Evolutionary conservation across 2,329 filamentous ascomycete genomes (phyloP).

Genomic region (Hymenoscyphus scutula): DNA sequence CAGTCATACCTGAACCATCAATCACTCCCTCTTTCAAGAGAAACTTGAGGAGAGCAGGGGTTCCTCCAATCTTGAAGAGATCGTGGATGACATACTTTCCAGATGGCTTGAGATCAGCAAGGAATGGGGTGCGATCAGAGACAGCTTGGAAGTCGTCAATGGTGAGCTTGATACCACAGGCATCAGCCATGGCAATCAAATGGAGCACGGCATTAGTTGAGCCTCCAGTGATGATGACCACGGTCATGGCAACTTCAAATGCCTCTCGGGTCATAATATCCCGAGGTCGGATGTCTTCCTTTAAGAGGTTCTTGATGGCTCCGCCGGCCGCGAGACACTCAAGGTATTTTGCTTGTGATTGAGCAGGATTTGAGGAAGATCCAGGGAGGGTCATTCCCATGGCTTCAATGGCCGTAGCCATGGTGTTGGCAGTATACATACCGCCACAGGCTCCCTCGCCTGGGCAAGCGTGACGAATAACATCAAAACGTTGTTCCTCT

Average conservation of each 20-base stretch:
- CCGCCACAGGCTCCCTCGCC: constrained; percentile 81
- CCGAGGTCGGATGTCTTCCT: constrained; percentile 71
- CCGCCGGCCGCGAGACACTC: constrained; percentile 72
- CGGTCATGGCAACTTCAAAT: constrained; percentile 82
- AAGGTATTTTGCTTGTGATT: constrained; percentile 65
- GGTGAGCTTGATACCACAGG: constrained; percentile 76
- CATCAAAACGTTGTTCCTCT: constrained; percentile 89
- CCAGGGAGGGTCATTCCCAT: constrained; percentile 79
- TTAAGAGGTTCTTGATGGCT: constrained; percentile 71
- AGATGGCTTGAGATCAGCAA: constrained; percentile 80
- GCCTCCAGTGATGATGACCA: constrained; percentile 79
- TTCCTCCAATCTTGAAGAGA: constrained; percentile 55
- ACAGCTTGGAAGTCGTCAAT: constrained; percentile 85
- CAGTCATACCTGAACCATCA: constrained; percentile 58
- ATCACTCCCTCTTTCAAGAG: constrained; percentile 57
- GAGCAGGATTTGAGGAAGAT: constrained; percentile 76
- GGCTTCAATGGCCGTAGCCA: constrained; percentile 71
- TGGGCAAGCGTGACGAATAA: constrained; percentile 88
- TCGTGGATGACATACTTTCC: constrained; percentile 62
- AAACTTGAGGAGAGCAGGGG: constrained; percentile 56
- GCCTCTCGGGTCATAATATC: constrained; percentile 79
- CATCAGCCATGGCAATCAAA: constrained; percentile 78
- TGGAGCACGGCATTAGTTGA: constrained; percentile 86
- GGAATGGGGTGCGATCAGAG: constrained; percentile 73
- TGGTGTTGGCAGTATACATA: constrained; percentile 79